Base-by-base conservation (phyloP, 306 rosid genomes). In the Medicago lupulina region DNA sequence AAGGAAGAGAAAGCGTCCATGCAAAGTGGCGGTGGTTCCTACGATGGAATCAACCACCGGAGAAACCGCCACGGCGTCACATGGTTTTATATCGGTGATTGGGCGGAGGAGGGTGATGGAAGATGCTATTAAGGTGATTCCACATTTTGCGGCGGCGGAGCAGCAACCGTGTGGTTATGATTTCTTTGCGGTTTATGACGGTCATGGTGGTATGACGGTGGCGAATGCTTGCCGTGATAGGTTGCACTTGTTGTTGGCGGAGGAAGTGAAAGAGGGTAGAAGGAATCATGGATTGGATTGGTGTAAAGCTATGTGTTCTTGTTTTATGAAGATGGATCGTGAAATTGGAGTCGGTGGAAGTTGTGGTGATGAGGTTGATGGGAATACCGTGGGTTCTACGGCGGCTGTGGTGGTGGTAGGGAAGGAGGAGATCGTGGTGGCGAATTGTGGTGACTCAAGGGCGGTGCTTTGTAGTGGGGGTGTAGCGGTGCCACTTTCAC, bases 401-500 rank as follows among this genome's bases (percentile, higher is more conserved):
- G 93, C 93, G 9, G 70, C 84, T 65, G 90, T 83, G 8, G 89
- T 86, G 12, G 36, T 89, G 4, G 83, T 89, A 0, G 90, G 89
- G 8, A 64, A 61, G 72, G 79, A 78, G 39, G 86, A 87, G 80
- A 61, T 90, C 0, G 85, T 88, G 23, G 96, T 85, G 19, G 92
- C 88, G 2, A 90, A 92, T 19, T 88, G 86, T 47, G 93, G 96
- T 1, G 89, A 88, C 71, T 89, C 96, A 0, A 83, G 97, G 14
- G 87, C 84, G n/a, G 86, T 92, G 0, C 36, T 92, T 16, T 84
- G 85, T 46, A 85, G 81, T 8, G 90, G 69, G 47, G 90, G 89
- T 7, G 79, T 43, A 2, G 83, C 87, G 1, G 46, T 88, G 9
- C 87, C 92, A 31, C 88, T 92, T 51, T 90, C 96, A 76, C 83